Conservation (phyloP, 75 land plant genomes). For the Larix kaempferi region DNA sequence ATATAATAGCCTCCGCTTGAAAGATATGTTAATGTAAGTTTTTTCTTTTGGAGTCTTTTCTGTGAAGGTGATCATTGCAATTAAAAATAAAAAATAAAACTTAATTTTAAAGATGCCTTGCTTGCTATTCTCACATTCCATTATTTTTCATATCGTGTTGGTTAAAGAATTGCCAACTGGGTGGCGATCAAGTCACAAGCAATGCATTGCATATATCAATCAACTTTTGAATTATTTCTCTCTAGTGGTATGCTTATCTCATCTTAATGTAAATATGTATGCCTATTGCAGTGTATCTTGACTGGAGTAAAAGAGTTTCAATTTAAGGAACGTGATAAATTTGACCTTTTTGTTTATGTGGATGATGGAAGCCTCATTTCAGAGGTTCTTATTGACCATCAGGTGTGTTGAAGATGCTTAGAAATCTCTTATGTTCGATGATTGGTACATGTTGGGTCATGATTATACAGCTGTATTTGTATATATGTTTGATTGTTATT, state of each 20-base stretch:
- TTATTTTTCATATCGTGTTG: too few relatives aligned
- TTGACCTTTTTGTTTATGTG: slow-evolving; percentile 60
- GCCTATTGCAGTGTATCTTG: slow-evolving; percentile 64
- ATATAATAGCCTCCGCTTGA: too few relatives aligned
- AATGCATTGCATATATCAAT: neutral
- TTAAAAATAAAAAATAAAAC: too few relatives aligned
- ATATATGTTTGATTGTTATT: neutral
- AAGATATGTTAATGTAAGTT: too few relatives aligned
- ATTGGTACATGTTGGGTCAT: neutral
- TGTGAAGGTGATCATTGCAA: too few relatives aligned
- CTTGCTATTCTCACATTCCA: neutral
- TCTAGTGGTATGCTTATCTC: neutral
- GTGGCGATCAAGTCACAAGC: neutral
- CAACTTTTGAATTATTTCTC: neutral
- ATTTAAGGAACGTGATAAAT: slow-evolving; percentile 51
- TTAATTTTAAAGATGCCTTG: neutral
- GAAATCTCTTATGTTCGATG: neutral
- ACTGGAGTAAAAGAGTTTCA: slow-evolving; percentile 89
- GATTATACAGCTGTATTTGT: neutral
- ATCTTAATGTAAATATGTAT: neutral
- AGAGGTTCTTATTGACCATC: slow-evolving; percentile 64
- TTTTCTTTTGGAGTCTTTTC: too few relatives aligned
- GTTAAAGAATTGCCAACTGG: neutral
- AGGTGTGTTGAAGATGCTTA: slow-evolving; percentile 39
- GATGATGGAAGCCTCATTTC: slow-evolving; percentile 96